Base-by-base conservation (phyloP, 1,284 basidiomycete genomes). In the Naganishia albida region DNA sequence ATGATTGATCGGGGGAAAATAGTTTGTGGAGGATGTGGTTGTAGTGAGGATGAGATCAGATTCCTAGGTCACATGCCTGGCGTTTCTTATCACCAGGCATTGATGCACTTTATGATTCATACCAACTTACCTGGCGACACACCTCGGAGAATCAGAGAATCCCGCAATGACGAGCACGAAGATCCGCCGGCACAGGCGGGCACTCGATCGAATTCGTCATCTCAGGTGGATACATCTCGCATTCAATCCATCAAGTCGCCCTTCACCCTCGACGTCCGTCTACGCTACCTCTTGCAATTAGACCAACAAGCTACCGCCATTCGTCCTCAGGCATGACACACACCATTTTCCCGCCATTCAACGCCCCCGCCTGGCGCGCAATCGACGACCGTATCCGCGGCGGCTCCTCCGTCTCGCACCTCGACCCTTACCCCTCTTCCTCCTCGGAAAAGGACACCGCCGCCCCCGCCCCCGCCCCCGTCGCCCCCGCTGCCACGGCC, bases 341-440 rank as follows among this genome's bases (percentile, higher is more conserved):
- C 20, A 26, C 46, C 56, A 68, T 78, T 57, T 77, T 77, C 67
- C 75, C 75, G 0, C 68, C 73, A 8, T 76, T 72, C 70, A 40
- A 75, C 55, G 72, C 73, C 65, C 20, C 65, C 20, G n/a, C 59
- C 23, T 82, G 81, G 74, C 69, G 65, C 39, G 74, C 78, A 2
- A 78, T 82, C 25, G 78, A 82, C 69, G 81, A 82, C 67, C 68
- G 75, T 3, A 76, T 82, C 15, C 72, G 81, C n/a, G 81, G 81
- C 38, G 81, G 81, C 10, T 72, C 71, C 28, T 78, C 76, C n/a
- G 69, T 71, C 30, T 81, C 80, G 7, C 72, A 77, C 57, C 72
- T 78, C n/a, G 73, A 73, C 23, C 63, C 73, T 30, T 62, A 50
- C 39, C 39, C 40, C 28, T 12, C 38, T 39, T 7, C 15, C 44